These are phyloP conservation scores for Lecanicillium sp. DNA, from an alignment of 2,329 filamentous ascomycete species.

Conservation along the genomic window DNA sequence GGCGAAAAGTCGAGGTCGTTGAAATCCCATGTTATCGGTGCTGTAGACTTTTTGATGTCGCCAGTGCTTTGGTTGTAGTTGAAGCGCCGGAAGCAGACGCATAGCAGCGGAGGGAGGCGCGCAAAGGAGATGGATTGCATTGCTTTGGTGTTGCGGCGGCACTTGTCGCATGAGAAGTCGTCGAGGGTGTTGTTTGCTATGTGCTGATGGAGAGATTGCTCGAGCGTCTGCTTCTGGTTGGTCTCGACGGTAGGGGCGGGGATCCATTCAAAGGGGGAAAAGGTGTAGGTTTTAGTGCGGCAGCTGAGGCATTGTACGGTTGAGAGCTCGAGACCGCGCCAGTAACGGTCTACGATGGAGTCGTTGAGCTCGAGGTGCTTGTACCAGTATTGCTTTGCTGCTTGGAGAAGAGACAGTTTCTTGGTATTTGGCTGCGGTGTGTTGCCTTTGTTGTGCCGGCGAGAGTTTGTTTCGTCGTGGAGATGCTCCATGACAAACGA, in stretches of 20 bases:
- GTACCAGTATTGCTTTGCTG: conserved; percentile 67
- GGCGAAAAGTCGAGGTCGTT: conserved; percentile 51
- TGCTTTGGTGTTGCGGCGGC: conserved; percentile 58
- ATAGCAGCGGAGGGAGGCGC: conserved; percentile 69
- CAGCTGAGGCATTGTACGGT: conserved; percentile 59
- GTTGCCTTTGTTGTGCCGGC: conserved; percentile 32
- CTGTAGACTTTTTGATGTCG: conserved; percentile 55
- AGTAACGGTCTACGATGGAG: conserved; percentile 72
- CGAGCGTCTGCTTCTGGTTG: conserved; percentile 25
- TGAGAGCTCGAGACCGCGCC: conserved; percentile 67
- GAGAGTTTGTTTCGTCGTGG: conserved; percentile 73
- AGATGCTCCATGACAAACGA: conserved; percentile 74
- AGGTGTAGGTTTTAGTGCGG: conserved; percentile 38
- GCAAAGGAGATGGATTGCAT: conserved; percentile 67
- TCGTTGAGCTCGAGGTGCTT: conserved; percentile 60
- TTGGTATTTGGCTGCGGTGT: conserved; percentile 23
- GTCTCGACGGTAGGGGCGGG: conserved; percentile 29
- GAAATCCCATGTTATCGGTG: conserved; percentile 68
- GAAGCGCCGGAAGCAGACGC: conserved; percentile 64
- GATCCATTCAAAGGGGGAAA: conserved; percentile 45
- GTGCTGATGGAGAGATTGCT: conserved; percentile 63
- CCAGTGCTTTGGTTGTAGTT: conserved; percentile 23
- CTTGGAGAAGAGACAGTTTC: conserved; percentile 33
- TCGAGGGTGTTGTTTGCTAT: conserved; percentile 58
- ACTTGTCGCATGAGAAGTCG: conserved; percentile 67